Percentiles rank a stretch among this genome's conserved stretches.
These are phyloP conservation scores for Leishmania gerbilli DNA, from an alignment of 208 protist genomes.

Conservation along the genomic window DNA sequence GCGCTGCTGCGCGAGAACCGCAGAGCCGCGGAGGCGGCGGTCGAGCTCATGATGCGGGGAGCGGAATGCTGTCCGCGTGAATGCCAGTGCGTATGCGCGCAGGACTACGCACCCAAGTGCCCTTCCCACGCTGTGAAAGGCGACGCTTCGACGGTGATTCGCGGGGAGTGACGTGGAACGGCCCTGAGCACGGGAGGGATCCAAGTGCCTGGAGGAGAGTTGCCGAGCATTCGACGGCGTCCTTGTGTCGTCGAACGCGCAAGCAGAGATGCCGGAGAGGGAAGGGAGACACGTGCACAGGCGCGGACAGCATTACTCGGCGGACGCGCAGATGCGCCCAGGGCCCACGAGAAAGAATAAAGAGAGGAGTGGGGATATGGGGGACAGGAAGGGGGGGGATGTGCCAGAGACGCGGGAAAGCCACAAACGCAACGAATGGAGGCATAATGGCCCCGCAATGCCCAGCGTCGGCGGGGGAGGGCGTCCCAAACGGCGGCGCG, in stretches of 20 bases:
- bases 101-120: not conserved
- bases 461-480: not conserved
- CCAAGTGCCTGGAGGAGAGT: not conserved
- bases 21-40: constrained; percentile 13
- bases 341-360: not conserved
- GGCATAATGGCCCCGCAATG: not conserved
- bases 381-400: not conserved
- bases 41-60: constrained; percentile 14
- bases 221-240: not conserved
- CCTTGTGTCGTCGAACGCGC: not conserved
- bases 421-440: not conserved
- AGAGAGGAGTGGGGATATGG: no score
- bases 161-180: not conserved
- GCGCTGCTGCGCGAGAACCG: constrained; percentile 40
- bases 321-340: not conserved
- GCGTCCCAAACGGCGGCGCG: no score
- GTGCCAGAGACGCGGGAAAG: not conserved
- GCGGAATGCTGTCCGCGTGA: not conserved
- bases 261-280: not conserved
- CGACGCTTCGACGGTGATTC: not conserved
- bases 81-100: not conserved
- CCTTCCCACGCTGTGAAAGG: not conserved
- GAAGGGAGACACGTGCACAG: not conserved
- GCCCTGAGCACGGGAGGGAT: not conserved
- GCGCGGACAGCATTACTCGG: not conserved